A percentile compares a stretch with the other conserved stretches of the same genome.
Conservation (phyloP, 2,329 filamentous ascomycete genomes). For the Ophidiomyces ophidiicola region DNA sequence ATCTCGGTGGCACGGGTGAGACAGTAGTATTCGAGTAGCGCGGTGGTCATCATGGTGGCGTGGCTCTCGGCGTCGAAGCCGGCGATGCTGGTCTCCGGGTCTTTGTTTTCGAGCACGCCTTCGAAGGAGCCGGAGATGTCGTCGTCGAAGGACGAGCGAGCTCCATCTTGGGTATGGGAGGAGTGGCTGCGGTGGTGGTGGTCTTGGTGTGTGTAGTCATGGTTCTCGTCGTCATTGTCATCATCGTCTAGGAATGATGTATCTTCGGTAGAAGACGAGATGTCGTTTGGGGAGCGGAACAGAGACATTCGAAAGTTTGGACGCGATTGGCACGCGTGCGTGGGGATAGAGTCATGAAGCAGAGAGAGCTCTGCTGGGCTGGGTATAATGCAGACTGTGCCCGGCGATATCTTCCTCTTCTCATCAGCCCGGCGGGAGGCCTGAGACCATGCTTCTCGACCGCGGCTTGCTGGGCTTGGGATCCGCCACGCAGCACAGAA, state of each 20-base stretch:
- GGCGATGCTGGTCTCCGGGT: constrained; percentile 12
- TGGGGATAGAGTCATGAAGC: too few species aligned
- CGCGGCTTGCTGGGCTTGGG: too few species aligned
- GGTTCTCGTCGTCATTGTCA: constrained; percentile 15
- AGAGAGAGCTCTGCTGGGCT: too few species aligned
- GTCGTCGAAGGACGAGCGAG: constrained; percentile 1
- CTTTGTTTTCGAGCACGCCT: constrained; percentile 9
- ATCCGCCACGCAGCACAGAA: background rate
- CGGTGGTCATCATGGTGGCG: constrained; percentile 33
- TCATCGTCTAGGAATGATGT: constrained; percentile 21
- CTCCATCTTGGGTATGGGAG: too few species aligned
- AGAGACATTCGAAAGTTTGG: constrained; percentile 26
- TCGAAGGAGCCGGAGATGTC: constrained; percentile 3
- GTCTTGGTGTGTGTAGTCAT: background rate
- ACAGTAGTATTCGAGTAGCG: constrained; percentile 36
- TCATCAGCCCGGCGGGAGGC: too few species aligned
- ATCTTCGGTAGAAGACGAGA: constrained; percentile 28
- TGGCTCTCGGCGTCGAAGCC: constrained; percentile 28
- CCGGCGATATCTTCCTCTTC: too few species aligned
- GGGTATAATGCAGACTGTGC: too few species aligned
- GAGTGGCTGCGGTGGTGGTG: background rate
- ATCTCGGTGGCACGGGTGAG: constrained; percentile 34
- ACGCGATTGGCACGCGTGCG: too few species aligned
- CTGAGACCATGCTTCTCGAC: too few species aligned
- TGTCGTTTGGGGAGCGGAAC: constrained; percentile 30